Percentiles rank a stretch among this genome's conserved stretches.
phyloP scores from a whole-genome alignment of 768 basidiomycete species.

The Vararia minispora region DNA sequence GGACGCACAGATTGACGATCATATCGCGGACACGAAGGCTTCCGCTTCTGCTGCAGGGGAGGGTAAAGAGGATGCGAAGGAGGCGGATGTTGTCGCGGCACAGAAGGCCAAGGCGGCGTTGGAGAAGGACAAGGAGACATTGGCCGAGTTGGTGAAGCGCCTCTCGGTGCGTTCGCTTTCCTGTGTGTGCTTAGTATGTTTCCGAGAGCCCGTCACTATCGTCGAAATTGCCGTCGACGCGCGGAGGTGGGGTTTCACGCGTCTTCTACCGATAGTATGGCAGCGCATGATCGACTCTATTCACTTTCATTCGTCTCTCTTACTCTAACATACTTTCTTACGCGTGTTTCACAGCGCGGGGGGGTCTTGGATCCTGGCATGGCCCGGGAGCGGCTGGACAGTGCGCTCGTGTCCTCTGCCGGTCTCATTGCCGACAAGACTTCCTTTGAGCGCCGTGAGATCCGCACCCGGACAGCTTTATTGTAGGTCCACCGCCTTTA shows the following conservation, averaged over 20 bases:
- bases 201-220: too few relatives aligned
- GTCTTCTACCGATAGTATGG: too few relatives aligned
- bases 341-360: slow-evolving; percentile 32
- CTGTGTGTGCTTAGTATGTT: too few relatives aligned
- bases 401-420: slow-evolving; percentile 45
- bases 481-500: slow-evolving; percentile 43
- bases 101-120: slow-evolving; percentile 36
- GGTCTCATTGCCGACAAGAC: slow-evolving; percentile 61
- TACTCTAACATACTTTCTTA: background rate
- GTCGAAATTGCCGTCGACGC: too few relatives aligned
- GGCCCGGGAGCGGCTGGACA: slow-evolving; percentile 69
- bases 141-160: slow-evolving; percentile 46
- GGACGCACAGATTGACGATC: slow-evolving; percentile 68
- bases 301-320: too few relatives aligned
- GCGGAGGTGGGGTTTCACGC: too few relatives aligned
- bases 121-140: slow-evolving; percentile 52
- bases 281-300: too few relatives aligned
- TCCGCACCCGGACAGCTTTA: slow-evolving; percentile 66
- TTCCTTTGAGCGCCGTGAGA: slow-evolving; percentile 67
- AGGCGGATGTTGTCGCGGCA: slow-evolving; percentile 8
- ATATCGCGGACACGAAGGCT: slow-evolving; percentile 41
- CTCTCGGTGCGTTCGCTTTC: slow-evolving; percentile 39
- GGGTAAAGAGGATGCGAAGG: slow-evolving; percentile 6
- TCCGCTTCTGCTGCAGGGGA: slow-evolving; percentile 16
- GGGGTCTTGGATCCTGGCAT: slow-evolving; percentile 46